phyloP scores from a whole-genome alignment of 805 yeast species.

The Candida awuae region DNA sequence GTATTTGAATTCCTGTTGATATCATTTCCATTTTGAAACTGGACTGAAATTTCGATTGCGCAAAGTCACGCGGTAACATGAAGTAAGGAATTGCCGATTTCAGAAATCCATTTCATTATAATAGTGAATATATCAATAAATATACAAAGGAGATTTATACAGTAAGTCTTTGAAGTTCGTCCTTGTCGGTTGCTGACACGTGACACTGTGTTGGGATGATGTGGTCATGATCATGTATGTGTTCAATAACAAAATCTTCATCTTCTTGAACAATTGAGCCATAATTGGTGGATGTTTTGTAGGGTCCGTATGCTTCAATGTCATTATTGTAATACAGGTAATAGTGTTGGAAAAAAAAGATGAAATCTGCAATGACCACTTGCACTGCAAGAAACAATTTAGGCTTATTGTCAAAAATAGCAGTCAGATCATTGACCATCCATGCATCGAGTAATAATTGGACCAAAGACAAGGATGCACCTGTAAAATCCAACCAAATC shows the following conservation, averaged over 20 bases:
- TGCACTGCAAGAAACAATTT: conserved; percentile 27
- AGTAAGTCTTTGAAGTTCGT: conserved; percentile 23
- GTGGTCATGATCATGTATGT: conserved; percentile 29
- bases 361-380: conserved; percentile 24
- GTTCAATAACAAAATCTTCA: conserved; percentile 26
- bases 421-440: conserved; percentile 17
- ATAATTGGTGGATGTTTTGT: conserved; percentile 12
- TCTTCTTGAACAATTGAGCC: conserved; percentile 25
- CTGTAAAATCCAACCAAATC: conserved; percentile 28
- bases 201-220: conserved; percentile 8
- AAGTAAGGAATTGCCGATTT: background rate
- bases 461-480: conserved; percentile 25
- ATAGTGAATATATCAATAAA: background rate
- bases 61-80: conserved; percentile 14
- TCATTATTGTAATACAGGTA: conserved; percentile 23
- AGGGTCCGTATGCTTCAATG: conserved; percentile 17
- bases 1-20: no score
- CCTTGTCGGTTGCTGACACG: conserved; percentile 17
- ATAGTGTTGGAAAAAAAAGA: conserved; percentile 30
- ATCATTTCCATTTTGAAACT: no score
- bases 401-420: conserved; percentile 27
- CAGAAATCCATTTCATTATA: no score
- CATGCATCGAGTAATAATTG: conserved; percentile 28
- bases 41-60: no score
- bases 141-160: conserved; percentile 2